Evolutionary conservation across 2,329 filamentous ascomycete species (phyloP).

Genomic region (Lojkania enalia): DNA sequence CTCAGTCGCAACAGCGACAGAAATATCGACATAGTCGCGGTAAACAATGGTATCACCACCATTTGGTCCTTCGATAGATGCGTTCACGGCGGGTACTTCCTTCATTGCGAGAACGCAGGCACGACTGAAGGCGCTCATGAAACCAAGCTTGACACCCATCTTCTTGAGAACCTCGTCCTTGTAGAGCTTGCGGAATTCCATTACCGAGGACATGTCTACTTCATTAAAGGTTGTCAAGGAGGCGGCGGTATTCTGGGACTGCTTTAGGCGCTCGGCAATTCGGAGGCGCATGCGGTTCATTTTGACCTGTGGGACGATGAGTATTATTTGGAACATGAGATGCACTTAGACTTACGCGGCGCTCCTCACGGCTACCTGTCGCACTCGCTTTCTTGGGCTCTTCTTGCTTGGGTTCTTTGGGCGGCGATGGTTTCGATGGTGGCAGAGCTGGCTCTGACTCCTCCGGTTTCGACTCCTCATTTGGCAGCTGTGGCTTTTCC

Average conservation of each 20-base stretch:
- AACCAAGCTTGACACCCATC: slow-evolving; percentile 96
- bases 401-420: slow-evolving; percentile 42
- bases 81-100: slow-evolving; percentile 92
- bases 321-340: background rate
- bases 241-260: slow-evolving; percentile 97
- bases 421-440: slow-evolving; percentile 33
- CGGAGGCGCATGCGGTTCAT: slow-evolving; percentile 99
- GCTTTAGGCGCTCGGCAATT: slow-evolving; percentile 96
- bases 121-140: slow-evolving; percentile 97
- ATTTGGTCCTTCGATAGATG: slow-evolving; percentile 93
- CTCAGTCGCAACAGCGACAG: slow-evolving; percentile 93
- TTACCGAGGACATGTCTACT: slow-evolving; percentile 96
- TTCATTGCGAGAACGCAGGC: slow-evolving; percentile 91
- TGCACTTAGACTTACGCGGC: slow-evolving; percentile 65
- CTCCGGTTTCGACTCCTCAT: slow-evolving; percentile 35
- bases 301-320: slow-evolving; percentile 70
- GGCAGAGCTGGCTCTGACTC: slow-evolving; percentile 48
- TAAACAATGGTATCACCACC: slow-evolving; percentile 98
- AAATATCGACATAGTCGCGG: slow-evolving; percentile 96
- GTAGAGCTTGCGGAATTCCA: slow-evolving; percentile 96
- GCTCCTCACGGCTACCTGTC: slow-evolving; percentile 80
- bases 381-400: slow-evolving; percentile 43
- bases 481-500: slow-evolving; percentile 38
- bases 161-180: slow-evolving; percentile 97
- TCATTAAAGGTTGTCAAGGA: slow-evolving; percentile 99